Evolutionary conservation across 192 early-diverging fungal genomes (phyloP).

Genomic region (Entomortierella parvispora): DNA sequence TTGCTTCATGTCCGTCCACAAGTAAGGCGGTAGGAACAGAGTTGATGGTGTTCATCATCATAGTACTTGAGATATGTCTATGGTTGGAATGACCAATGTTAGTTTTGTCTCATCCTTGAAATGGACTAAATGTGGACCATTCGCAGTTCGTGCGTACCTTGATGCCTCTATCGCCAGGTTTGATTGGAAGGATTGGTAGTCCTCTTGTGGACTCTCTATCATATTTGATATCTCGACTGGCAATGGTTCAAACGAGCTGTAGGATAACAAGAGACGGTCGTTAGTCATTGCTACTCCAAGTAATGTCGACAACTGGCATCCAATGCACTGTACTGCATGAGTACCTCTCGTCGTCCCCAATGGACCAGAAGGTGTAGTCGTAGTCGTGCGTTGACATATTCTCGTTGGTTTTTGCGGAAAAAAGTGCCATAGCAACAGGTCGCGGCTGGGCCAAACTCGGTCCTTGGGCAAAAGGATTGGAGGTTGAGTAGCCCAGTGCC

Average conservation of each 20-base stretch:
- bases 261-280: not conserved
- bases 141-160: too few relatives aligned
- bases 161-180: conserved; percentile 32
- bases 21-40: conserved; percentile 12
- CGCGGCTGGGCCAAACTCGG: conserved; percentile 2
- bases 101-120: too few relatives aligned
- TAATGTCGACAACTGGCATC: too few relatives aligned
- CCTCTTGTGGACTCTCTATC: conserved; percentile 50
- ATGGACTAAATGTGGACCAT: too few relatives aligned
- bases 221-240: conserved; percentile 41
- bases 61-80: conserved; percentile 27
- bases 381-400: conserved; percentile 46
- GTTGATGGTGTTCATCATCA: conserved; percentile 37
- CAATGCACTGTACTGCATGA: too few relatives aligned
- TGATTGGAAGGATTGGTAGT: conserved; percentile 52
- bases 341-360: conserved; percentile 33
- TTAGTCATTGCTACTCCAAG: not conserved
- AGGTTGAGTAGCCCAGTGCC: conserved; percentile 2
- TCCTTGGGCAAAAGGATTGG: conserved; percentile 23
- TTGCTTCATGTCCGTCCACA: conserved; percentile 45
- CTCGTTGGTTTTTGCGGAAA: conserved; percentile 49
- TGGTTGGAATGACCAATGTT: too few relatives aligned
- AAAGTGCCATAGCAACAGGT: conserved; percentile 25
- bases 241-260: conserved; percentile 26
- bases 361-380: conserved; percentile 44